These are phyloP conservation scores for Pseudocercospora vitis DNA, from an alignment of 2,329 filamentous ascomycete species.

Conservation along the genomic window DNA sequence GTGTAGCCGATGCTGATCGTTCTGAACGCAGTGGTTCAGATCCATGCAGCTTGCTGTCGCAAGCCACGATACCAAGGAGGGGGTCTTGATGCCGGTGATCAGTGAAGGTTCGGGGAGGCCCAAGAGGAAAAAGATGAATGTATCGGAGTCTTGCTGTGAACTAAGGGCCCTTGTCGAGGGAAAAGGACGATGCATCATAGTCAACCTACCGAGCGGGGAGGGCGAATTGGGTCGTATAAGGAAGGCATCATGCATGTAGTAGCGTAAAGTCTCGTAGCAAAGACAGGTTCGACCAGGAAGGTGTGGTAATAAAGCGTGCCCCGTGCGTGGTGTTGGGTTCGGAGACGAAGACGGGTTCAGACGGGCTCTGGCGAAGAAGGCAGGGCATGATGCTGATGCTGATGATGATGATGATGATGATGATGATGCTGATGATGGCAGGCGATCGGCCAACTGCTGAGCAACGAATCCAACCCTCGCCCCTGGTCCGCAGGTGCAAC, in stretches of 20 bases:
- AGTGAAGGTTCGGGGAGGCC: neutral
- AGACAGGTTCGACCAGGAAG: conserved; percentile 4
- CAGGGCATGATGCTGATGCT: neutral
- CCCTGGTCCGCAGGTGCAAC: too few species aligned
- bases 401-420: too few species aligned
- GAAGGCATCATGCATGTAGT: conserved; percentile 1
- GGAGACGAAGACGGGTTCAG: neutral
- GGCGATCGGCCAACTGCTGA: neutral
- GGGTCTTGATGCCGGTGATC: neutral
- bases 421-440: too few species aligned
- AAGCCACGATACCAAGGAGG: conserved; percentile 1
- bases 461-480: neutral
- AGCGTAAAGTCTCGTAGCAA: conserved; percentile 6
- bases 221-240: neutral
- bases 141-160: neutral
- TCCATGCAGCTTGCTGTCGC: conserved; percentile 21
- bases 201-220: neutral
- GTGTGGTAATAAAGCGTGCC: conserved; percentile 1
- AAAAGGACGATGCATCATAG: conserved; percentile 4
- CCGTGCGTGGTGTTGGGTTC: neutral
- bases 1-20: conserved; percentile 7
- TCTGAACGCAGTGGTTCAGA: conserved; percentile 10
- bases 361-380: neutral
- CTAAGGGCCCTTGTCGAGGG: neutral
- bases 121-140: neutral